phyloP scores from a whole-genome alignment of 176 grass and related monocot species.

The Paspalum vaginatum region DNA sequence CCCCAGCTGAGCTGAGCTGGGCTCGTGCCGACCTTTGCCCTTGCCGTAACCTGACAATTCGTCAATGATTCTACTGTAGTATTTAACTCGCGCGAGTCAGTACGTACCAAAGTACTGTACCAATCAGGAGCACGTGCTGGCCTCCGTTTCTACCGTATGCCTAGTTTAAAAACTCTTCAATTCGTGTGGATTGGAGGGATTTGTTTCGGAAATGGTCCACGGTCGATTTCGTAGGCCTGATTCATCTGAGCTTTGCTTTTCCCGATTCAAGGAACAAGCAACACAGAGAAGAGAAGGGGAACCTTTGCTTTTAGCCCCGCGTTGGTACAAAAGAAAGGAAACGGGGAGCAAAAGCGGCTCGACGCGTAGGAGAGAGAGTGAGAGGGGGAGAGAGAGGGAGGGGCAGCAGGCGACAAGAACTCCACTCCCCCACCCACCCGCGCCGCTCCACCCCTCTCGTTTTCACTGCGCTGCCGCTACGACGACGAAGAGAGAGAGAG shows the following conservation, averaged over 20 bases:
- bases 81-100: too few relatives aligned
- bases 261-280: background rate
- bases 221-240: constrained; percentile 13
- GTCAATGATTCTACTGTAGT: too few relatives aligned
- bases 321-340: constrained; percentile 37
- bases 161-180: too few relatives aligned
- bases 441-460: constrained; percentile 42
- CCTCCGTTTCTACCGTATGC: too few relatives aligned
- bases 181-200: too few relatives aligned
- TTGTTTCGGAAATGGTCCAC: background rate
- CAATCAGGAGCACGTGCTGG: too few relatives aligned
- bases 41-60: background rate
- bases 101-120: too few relatives aligned
- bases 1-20: background rate
- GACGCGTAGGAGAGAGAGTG: background rate
- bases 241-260: constrained; percentile 15
- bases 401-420: constrained; percentile 27
- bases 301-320: constrained; percentile 17
- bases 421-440: constrained; percentile 51
- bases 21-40: constrained; percentile 13
- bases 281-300: too few relatives aligned
- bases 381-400: background rate
- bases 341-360: constrained; percentile 10
- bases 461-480: constrained; percentile 26
- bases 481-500: background rate